Evolutionary conservation across 768 basidiomycete genomes (phyloP), one percentile per base, ranked within the genome.

Genomic region (Daedaleopsis sinensis): DNA sequence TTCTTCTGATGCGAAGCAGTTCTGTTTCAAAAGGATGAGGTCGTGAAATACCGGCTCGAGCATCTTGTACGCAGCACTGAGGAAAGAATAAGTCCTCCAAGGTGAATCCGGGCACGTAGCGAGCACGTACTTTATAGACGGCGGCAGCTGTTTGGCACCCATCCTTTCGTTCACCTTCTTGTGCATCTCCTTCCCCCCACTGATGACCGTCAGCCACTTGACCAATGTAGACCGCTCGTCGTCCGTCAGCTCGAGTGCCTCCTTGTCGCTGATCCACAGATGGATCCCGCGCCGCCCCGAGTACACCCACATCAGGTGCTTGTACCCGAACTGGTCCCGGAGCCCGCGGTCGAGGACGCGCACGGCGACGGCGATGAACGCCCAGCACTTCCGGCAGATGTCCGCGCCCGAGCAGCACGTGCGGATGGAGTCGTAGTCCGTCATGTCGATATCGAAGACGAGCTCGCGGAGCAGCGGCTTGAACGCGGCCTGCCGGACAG

Each of bases 381-480:
- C 84, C 97, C 97, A 99, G 75, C 97, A 99, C 43, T 88, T 84
- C 63, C 81, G 84, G 78, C 97, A 99, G 74, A 99, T 96, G 58
- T 84, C 88, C 48, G 94, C 93, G 51, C 85, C 91, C 13, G 88
- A 87, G 77, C 97, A 98, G 75, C 97, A 99, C 0, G 95, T 98
- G 51, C 97, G 88, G 69, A 98, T 85, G 48, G 88, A 80, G 72
- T 99, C 96, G 76, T 98, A 99, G 76, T 99, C 97, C 16, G 97
- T 96, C 97, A 99, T 98, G 76, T 99, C 97, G 72, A 99, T 98
- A 85, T 99, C 97, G 72, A 99, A 97, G 0, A 98, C 96, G 46
- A 99, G 88, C 73, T 98, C 97, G 60, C 97, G 89, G 64, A 86
- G 84, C 37, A 84, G 72, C 0, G 97, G 94, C 47, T 82, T 79